Evolutionary conservation across 257 asterid species (phyloP), one percentile per base, ranked within the genome.

Genomic region (Plantago ovata): DNA sequence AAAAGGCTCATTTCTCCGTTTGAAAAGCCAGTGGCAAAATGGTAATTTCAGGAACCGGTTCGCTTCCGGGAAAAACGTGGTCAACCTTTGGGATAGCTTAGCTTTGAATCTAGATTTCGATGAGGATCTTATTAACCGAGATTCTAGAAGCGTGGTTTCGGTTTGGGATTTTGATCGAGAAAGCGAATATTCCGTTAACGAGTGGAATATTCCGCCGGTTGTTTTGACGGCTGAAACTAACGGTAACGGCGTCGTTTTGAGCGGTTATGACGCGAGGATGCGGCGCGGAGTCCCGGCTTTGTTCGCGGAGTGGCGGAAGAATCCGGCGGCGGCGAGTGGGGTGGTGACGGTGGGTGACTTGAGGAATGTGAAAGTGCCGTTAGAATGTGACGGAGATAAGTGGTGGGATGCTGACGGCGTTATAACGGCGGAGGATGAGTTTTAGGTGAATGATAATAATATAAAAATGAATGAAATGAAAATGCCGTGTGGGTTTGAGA

Each of bases 381-480:
- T 93, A 33, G 79, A 63, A 50, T 6, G 66, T n/a, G 81, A 79
- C 79, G 84, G 63, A 69, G 83, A 72, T 10, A 71, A 77, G 3
- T 81, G 93, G 95, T 83, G 85, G 87, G 86, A 81, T 62, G 89
- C 91, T 57, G 94, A 77, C 91, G 91, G 84, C 85, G 87, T 74
- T 46, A 83, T 77, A 2, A 57, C 62, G 41, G 92, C 79, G 46
- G 68, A 77, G 11, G 79, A 78, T 43, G 18, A 59, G 63, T 47
- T 72, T 68, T 10, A 56, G 28, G 22, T 46, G 53, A 8, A 18
- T 13, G 20, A 47, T 16, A 47, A 47, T 14, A 3, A 44, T n/a
- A n/a, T n/a, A 5, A 24, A 24, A 24, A 24, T 24, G 32, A 24
- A n/a, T n/a, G n/a, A n/a, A n/a, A n/a, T n/a, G n/a, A 24, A 24